Evolutionary conservation across 176 grass and related monocot genomes (phyloP), one percentile per base, ranked within the genome.

Genomic region (Zea luxurians): DNA sequence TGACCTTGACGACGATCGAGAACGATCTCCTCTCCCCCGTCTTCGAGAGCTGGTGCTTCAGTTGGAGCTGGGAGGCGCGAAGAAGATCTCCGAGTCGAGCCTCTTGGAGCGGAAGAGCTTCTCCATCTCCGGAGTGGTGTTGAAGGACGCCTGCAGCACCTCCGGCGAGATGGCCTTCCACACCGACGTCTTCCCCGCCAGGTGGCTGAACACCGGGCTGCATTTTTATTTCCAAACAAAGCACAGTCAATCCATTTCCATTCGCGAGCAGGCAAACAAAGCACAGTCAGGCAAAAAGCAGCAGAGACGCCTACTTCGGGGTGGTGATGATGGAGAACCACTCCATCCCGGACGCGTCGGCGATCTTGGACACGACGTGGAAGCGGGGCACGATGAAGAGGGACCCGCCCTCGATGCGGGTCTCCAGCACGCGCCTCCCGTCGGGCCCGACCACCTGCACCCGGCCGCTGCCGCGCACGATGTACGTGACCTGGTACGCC

Each of bases 301-400:
- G 27, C 27, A 27, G 27, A 27, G 27, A 27, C 27, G 27, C 27
- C 27, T 27, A 97, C 93, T 93, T 90, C 1, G 94, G 91, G 4
- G 94, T 93, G 48, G 91, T 90, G 82, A 97, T 97, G 45, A 97
- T 97, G 46, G 94, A 97, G 86, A 97, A 97, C 94, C 94, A 97
- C 64, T 93, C 86, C 84, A 97, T 27, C 43, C 94, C 94, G 0
- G 84, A 79, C 6, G 76, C 86, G 18, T 91, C 94, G 0, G 94
- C 91, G 48, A 97, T 97, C 87, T 97, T 93, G 13, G 94, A 97
- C 9, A 97, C 94, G 2, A 93, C 94, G 3, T 86, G 87, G 84
- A 93, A 97, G 50, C 91, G 82, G 0, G 94, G 94, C 27, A 97
- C 94, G 20, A 97, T 93, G 70, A 97, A 97, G 13, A 97, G 80